Evolutionary conservation across 2,329 filamentous ascomycete genomes (phyloP), one percentile per base, ranked within the genome.

Genomic region (Tothia fuscella): DNA sequence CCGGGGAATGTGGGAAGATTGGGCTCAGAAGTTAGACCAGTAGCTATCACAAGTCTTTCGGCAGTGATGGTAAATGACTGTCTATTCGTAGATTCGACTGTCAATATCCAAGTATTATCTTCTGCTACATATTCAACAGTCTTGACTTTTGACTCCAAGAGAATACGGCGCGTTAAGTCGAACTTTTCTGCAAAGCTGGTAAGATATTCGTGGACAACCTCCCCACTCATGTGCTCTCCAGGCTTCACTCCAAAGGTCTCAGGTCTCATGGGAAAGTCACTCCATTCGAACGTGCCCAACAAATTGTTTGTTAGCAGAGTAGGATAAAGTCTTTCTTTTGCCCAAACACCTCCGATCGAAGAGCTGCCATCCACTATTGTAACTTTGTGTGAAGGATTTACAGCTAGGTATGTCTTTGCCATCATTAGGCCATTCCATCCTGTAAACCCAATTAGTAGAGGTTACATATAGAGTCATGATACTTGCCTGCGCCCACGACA

Each of bases 201-300:
- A 6, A 81, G 56, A 53, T 82, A 82, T 2, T 59, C 51, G 49
- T 77, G 67, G 40, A 80, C 56, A 1, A 70, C 67, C 0, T 60
- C 47, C 0, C 74, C 78, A 0, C 76, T 70, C 37, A 82, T 72
- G 53, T 81, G 76, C 39, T 78, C 55, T 13, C 71, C 72, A 5
- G 56, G 50, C 38, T 66, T 62, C 29, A 72, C 64, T 19, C 57
- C 62, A 44, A 67, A 67, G 38, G 52, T 47, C 19, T 53, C 39
- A 13, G 7, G 19, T 19, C 12, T 21, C 54, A 60, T 55, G 13
- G 56, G 55, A 22, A 59, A 51, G 50, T 66, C 63, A 4, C 58
- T 56, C 41, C 58, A 60, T 45, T 64, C 60, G 28, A 62, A 60
- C 14, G 56, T 59, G 5, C 62, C 59, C 32, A 55, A 53, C 20